phyloP scores from a whole-genome alignment of 352 stramenopile genomes.

The Plasmopara halstedii region DNA sequence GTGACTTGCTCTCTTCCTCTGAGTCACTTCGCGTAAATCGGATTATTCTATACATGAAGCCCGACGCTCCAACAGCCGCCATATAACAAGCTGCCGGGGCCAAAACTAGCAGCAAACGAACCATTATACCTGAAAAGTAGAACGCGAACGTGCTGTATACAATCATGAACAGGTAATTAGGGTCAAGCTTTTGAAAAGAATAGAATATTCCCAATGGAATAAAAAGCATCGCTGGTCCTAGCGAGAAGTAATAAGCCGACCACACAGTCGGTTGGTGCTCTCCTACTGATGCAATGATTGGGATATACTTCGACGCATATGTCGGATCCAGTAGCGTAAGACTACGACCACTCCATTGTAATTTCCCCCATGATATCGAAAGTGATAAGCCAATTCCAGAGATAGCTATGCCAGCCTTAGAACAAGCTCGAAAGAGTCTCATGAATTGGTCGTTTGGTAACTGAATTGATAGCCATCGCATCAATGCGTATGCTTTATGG shows the following conservation, averaged over 20 bases:
- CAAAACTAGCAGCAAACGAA: constrained; percentile 88
- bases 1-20: constrained; percentile 1
- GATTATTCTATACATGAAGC: constrained; percentile 42
- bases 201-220: constrained; percentile 87
- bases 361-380: constrained; percentile 60
- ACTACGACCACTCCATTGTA: constrained; percentile 89
- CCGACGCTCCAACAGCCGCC: constrained; percentile 75
- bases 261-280: constrained; percentile 93
- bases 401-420: constrained; percentile 27
- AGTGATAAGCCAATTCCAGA: constrained; percentile 30
- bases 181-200: constrained; percentile 62
- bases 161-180: constrained; percentile 86
- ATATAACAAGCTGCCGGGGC: constrained; percentile 87
- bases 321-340: constrained; percentile 90
- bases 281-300: constrained; percentile 91
- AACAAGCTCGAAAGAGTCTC: constrained; percentile 33
- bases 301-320: constrained; percentile 93
- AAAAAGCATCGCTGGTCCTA: constrained; percentile 84
- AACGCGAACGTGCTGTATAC: constrained; percentile 87
- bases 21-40: constrained; percentile 9
- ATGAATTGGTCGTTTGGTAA: constrained; percentile 41
- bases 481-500: constrained; percentile 37
- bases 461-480: constrained; percentile 42
- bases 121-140: constrained; percentile 92
- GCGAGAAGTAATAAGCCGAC: constrained; percentile 89